A percentile compares a stretch with the other conserved stretches of the same genome.
phyloP scores from a whole-genome alignment of 164 flowering plant species.

The Umbilicus rupestris region DNA sequence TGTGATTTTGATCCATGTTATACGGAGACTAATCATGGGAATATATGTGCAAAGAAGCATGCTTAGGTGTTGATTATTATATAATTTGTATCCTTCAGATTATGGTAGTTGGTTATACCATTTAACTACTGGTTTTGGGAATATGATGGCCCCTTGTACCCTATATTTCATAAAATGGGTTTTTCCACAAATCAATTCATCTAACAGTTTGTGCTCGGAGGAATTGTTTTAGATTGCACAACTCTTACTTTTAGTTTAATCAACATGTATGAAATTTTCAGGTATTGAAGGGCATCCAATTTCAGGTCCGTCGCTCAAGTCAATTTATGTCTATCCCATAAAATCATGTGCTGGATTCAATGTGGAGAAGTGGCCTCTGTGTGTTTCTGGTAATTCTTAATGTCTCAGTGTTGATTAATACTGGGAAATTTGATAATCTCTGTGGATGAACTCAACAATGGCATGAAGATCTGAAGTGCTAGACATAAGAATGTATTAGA shows the following conservation, averaged over 20 bases:
- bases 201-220: no score
- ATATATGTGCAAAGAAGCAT: no score
- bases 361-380: conserved; percentile 71
- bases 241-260: background rate
- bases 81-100: no score
- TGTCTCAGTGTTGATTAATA: background rate
- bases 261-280: conserved; percentile 13
- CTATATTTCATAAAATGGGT: no score
- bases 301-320: conserved; percentile 31
- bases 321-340: conserved; percentile 78
- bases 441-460: background rate
- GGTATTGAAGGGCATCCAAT: conserved; percentile 17
- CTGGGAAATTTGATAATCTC: background rate
- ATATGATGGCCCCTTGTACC: no score
- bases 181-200: no score
- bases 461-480: background rate
- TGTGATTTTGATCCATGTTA: no score
- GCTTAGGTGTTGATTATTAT: no score
- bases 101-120: no score
- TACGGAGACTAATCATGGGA: no score
- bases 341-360: conserved; percentile 90
- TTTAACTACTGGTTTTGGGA: no score
- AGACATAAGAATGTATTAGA: background rate
- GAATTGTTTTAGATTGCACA: background rate
- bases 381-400: conserved; percentile 44